Conservation (phyloP, 2,329 filamentous ascomycete genomes). For the Xylaria sp. region DNA sequence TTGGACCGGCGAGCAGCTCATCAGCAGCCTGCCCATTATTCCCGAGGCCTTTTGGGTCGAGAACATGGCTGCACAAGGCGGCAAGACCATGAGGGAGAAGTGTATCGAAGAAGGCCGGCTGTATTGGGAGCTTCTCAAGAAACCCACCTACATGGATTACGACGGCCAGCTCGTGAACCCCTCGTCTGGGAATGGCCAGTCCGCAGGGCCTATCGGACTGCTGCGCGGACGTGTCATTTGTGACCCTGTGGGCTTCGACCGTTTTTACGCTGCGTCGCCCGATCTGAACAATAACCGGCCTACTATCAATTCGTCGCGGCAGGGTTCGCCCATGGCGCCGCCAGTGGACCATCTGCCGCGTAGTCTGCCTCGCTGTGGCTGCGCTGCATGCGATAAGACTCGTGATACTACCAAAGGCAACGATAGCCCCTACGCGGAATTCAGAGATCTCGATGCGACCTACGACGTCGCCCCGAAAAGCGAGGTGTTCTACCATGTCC, state of each 20-base stretch:
- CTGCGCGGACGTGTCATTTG: conserved; percentile 58
- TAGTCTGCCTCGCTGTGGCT: conserved; percentile 55
- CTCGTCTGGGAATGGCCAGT: conserved; percentile 45
- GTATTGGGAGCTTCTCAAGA: conserved; percentile 60
- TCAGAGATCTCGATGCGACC: conserved; percentile 55
- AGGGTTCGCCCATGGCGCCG: conserved; percentile 35
- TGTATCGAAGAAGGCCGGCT: conserved; percentile 56
- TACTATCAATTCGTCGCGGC: conserved; percentile 23
- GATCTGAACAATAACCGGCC: conserved; percentile 24
- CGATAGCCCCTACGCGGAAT: conserved; percentile 52
- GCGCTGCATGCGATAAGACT: conserved; percentile 50
- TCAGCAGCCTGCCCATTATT: conserved; percentile 55
- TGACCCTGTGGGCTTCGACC: conserved; percentile 56
- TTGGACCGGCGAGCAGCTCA: conserved; percentile 58
- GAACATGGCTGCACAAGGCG: conserved; percentile 47
- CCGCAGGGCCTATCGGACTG: conserved; percentile 41
- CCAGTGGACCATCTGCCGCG: conserved; percentile 54
- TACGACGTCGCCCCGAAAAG: conserved; percentile 51
- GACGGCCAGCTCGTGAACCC: conserved; percentile 54
- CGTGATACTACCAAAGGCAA: conserved; percentile 37
- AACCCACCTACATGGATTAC: conserved; percentile 60
- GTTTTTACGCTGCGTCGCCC: conserved; percentile 46
- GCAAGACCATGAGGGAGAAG: conserved; percentile 51
- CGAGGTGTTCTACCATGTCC: conserved; percentile 58
- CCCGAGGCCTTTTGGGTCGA: conserved; percentile 57